Conservation (phyloP, 352 stramenopile genomes). For the Phytopythium oedochilum region DNA sequence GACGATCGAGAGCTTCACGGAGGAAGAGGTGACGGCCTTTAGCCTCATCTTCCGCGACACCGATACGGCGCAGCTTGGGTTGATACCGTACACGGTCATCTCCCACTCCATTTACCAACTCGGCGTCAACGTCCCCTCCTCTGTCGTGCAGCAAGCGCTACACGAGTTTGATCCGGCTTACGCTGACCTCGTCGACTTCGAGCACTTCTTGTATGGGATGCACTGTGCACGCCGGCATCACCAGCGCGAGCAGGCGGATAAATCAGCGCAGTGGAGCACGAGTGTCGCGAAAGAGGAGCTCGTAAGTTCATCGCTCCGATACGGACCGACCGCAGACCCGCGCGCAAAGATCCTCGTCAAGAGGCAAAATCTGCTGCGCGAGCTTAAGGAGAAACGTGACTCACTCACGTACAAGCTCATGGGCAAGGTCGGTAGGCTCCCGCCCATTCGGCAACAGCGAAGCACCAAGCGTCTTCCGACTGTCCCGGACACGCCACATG, state of each 20-base stretch:
- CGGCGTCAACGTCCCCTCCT: slow-evolving; percentile 44
- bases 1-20: slow-evolving; percentile 56
- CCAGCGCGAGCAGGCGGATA: slow-evolving; percentile 37
- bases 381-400: slow-evolving; percentile 67
- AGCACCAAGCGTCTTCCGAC: slow-evolving; percentile 1
- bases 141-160: slow-evolving; percentile 45
- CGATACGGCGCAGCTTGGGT: slow-evolving; percentile 52
- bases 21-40: slow-evolving; percentile 65
- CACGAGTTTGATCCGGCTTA: slow-evolving; percentile 58
- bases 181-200: slow-evolving; percentile 72
- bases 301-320: slow-evolving; percentile 50
- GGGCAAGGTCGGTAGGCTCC: slow-evolving; percentile 49
- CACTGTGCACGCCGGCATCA: slow-evolving; percentile 64
- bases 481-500: background rate
- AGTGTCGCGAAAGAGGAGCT: slow-evolving; percentile 28
- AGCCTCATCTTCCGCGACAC: slow-evolving; percentile 53
- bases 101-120: slow-evolving; percentile 71
- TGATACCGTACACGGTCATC: slow-evolving; percentile 66
- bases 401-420: slow-evolving; percentile 66
- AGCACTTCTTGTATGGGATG: slow-evolving; percentile 82
- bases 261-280: slow-evolving; percentile 5
- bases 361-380: slow-evolving; percentile 65
- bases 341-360: slow-evolving; percentile 56
- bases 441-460: slow-evolving; percentile 35
- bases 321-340: slow-evolving; percentile 45